Conservation (phyloP, 345 rosid genomes). For the Eucalyptus pauciflora region DNA sequence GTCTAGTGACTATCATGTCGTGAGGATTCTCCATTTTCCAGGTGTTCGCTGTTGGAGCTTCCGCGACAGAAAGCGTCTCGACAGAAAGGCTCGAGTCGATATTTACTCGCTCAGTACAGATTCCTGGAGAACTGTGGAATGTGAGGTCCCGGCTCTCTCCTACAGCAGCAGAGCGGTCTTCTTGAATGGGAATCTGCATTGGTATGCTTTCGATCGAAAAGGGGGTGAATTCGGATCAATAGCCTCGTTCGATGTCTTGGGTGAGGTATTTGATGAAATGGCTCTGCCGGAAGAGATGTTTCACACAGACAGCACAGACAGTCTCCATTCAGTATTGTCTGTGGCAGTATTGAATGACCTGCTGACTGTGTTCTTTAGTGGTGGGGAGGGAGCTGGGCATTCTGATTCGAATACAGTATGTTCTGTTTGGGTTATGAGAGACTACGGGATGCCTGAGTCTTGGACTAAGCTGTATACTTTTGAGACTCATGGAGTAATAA, state of each 20-base stretch:
- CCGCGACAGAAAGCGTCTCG: accelerated
- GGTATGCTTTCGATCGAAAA: not conserved
- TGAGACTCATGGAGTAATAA: not conserved
- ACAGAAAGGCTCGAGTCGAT: not conserved
- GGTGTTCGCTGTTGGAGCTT: not conserved
- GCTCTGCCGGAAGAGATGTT: not conserved
- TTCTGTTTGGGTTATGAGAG: not conserved
- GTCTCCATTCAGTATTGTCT: too few relatives aligned
- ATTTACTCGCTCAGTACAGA: not conserved
- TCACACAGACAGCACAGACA: too few relatives aligned
- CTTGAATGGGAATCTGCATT: not conserved
- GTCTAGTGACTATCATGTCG: not conserved
- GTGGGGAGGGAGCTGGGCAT: not conserved
- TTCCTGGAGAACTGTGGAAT: not conserved
- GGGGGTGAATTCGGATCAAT: too few relatives aligned
- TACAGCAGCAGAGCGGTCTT: too few relatives aligned
- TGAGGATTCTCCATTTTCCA: not conserved
- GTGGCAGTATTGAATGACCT: not conserved
- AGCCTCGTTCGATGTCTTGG: not conserved
- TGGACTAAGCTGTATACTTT: not conserved
- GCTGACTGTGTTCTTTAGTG: not conserved
- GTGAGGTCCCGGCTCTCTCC: not conserved
- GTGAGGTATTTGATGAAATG: not conserved
- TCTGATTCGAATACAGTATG: too few relatives aligned
- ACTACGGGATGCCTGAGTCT: not conserved